Conservation (phyloP, 495 filamentous ascomycete genomes). For the Penicillium herquei region DNA sequence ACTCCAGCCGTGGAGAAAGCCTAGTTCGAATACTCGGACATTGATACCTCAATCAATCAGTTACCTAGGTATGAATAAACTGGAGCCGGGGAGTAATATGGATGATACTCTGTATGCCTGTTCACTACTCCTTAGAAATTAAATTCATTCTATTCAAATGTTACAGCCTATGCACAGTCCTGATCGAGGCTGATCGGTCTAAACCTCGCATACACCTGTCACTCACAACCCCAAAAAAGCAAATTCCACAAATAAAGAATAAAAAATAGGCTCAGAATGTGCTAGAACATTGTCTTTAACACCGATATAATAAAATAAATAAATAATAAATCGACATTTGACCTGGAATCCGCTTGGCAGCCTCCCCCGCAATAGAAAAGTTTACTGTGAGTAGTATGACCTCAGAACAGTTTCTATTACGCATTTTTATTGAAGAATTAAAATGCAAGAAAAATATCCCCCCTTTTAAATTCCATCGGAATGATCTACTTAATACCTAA, state of each 20-base stretch:
- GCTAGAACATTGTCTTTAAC: not conserved
- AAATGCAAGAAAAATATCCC: not conserved
- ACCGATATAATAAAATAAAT: not conserved
- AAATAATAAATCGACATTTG: not conserved
- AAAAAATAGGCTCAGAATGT: not conserved
- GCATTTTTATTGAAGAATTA: constrained; percentile 2
- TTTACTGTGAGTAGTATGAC: constrained; percentile 21
- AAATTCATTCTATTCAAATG: no score
- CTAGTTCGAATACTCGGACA: not conserved
- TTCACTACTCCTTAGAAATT: no score
- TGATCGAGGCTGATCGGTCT: no score
- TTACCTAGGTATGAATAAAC: no score
- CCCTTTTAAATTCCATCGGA: not conserved
- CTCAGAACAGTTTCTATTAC: constrained; percentile 21
- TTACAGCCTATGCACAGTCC: no score
- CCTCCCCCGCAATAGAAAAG: constrained; percentile 36
- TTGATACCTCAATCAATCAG: not conserved
- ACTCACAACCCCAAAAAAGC: not conserved
- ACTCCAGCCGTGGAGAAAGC: not conserved
- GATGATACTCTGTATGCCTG: no score
- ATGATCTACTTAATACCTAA: not conserved
- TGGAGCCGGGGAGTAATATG: no score
- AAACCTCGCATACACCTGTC: no score
- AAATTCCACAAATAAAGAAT: not conserved
- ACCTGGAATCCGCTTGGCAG: constrained; percentile 31